These are phyloP conservation scores for Naganishia randhawae DNA, from an alignment of 768 basidiomycete genomes.

Conservation along the genomic window DNA sequence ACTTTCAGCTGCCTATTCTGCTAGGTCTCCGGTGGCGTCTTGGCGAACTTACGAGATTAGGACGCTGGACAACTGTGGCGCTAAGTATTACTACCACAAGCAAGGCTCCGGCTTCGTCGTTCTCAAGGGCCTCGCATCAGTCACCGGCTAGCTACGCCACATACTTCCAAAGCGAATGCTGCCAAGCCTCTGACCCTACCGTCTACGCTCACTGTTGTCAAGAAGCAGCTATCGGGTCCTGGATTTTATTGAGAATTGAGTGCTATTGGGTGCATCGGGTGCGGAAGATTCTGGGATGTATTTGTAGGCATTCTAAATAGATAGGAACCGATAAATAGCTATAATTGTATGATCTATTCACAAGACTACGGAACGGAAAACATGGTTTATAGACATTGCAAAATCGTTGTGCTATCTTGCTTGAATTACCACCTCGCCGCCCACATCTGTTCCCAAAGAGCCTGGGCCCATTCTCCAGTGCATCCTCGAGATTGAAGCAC, in stretches of 20 bases:
- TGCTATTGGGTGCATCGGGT: too few relatives aligned
- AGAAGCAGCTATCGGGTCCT: not conserved
- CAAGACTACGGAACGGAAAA: not conserved
- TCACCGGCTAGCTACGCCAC: constrained; percentile 13
- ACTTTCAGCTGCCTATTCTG: not conserved
- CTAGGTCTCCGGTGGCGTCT: not conserved
- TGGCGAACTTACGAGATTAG: not conserved
- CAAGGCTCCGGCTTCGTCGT: not conserved
- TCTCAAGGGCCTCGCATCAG: not conserved
- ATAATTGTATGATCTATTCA: not conserved
- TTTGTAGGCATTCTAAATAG: not conserved
- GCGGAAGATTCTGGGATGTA: too few relatives aligned
- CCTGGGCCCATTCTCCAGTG: too few relatives aligned
- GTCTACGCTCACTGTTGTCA: constrained; percentile 13
- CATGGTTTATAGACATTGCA: not conserved
- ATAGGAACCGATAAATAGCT: not conserved
- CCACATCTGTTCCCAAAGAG: too few relatives aligned
- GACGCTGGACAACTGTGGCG: constrained; percentile 17
- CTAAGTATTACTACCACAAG: constrained; percentile 20
- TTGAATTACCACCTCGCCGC: not conserved
- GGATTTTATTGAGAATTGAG: too few relatives aligned
- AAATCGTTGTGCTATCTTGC: not conserved
- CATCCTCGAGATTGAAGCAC: too few relatives aligned
- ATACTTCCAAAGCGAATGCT: not conserved
- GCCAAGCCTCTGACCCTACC: not conserved